phyloP scores from a whole-genome alignment of 2,329 filamentous ascomycete species.

The Nemania diffusa region DNA sequence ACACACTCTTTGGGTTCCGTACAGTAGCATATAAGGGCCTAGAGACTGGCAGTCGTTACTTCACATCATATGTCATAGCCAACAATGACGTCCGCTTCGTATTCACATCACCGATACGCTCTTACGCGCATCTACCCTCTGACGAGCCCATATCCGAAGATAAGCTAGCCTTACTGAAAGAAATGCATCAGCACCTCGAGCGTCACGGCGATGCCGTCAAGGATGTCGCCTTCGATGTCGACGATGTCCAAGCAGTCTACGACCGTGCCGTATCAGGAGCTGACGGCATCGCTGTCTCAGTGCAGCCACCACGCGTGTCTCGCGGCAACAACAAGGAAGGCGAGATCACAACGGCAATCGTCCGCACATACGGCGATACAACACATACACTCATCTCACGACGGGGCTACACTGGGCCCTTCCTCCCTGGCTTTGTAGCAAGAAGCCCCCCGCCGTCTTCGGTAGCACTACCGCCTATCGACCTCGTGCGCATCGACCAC shows the following conservation, averaged over 20 bases:
- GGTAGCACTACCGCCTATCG: slow-evolving; percentile 68
- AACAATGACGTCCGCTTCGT: slow-evolving; percentile 84
- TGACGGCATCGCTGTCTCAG: slow-evolving; percentile 61
- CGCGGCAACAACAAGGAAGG: slow-evolving; percentile 70
- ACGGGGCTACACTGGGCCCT: slow-evolving; percentile 74
- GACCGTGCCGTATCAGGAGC: slow-evolving; percentile 72
- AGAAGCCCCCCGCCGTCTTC: slow-evolving; percentile 55
- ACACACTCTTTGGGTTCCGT: slow-evolving; percentile 85
- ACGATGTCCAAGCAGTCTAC: slow-evolving; percentile 86
- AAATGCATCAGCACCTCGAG: slow-evolving; percentile 86
- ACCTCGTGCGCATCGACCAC: slow-evolving; percentile 85
- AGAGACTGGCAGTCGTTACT: slow-evolving; percentile 83
- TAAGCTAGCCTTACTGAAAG: slow-evolving; percentile 73
- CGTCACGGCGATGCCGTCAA: slow-evolving; percentile 93
- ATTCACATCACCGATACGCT: slow-evolving; percentile 82
- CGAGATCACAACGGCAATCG: slow-evolving; percentile 77
- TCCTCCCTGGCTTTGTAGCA: slow-evolving; percentile 83
- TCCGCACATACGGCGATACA: slow-evolving; percentile 93
- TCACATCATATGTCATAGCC: slow-evolving; percentile 84
- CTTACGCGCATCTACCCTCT: slow-evolving; percentile 61
- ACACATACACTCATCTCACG: slow-evolving; percentile 91
- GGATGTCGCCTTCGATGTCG: slow-evolving; percentile 94
- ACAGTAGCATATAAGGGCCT: slow-evolving; percentile 86
- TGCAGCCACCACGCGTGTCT: slow-evolving; percentile 66
- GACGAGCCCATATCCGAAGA: slow-evolving; percentile 71